Evolutionary conservation across 768 basidiomycete genomes (phyloP), one percentile per base, ranked within the genome.

Genomic region (Rhodotorula taiwanensis): DNA sequence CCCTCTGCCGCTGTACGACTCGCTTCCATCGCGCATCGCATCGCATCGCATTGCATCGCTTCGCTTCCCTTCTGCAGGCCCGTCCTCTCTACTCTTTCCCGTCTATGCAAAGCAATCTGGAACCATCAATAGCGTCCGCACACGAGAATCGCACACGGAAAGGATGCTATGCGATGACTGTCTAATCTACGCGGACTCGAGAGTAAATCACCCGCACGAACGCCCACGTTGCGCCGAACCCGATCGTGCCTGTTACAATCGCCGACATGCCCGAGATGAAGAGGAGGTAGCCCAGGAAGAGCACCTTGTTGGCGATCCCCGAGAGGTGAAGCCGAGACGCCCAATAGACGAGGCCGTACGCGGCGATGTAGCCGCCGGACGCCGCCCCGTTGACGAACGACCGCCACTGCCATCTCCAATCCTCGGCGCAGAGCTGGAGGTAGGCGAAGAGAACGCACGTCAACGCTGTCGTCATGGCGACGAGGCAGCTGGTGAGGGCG

Each of bases 361-460:
- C 81, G 55, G 93, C 77, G 30, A 97, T 78, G 93, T 93, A 98
- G 75, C 93, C 83, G 5, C 91, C 86, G 64, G 87, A 89, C 28
- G 92, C 90, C 14, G 91, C 94, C 41, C 94, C 94, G 34, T 84
- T 86, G 65, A 93, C 71, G 81, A 98, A 95, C 8, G 89, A 82
- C 49, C 90, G 83, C 94, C 94, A 98, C 62, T 98, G 93, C 93
- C 93, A 98, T 62, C 90, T 88, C 63, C 13, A 97, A 72, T 98
- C 92, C 75, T 97, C 94, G 10, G 90, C 87, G 66, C 93, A 97
- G 21, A 98, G 81, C 55, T 84, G 80, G 77, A 97, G 95, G 77
- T 98, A 79, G 30, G 68, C 68, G 60, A 77, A 74, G 21, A 79
- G 41, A 20, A 72, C 58, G 2, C 64, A 62, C 15, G 56, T 52